Evolutionary conservation across 257 asterid species (phyloP).

Genomic region (Cordia subcordata): DNA sequence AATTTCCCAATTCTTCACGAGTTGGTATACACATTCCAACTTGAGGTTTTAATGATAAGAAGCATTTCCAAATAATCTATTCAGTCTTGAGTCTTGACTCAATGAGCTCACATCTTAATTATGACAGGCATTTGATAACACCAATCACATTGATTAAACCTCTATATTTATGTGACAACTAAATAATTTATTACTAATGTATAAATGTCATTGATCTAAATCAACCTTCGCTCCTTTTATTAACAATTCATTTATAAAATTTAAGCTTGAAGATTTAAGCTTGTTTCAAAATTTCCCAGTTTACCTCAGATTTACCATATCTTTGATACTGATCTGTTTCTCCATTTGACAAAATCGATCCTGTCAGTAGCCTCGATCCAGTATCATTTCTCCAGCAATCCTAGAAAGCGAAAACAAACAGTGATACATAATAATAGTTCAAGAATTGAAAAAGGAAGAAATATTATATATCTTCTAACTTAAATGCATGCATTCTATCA

Average conservation of each 20-base stretch:
- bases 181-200: neutral
- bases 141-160: neutral
- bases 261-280: neutral
- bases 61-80: too few relatives aligned
- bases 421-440: neutral
- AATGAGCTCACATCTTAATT: too few relatives aligned
- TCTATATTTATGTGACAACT: neutral
- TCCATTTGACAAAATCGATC: neutral
- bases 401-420: neutral
- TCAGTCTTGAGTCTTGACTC: too few relatives aligned
- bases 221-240: neutral
- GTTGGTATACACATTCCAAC: too few relatives aligned
- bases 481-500: too few relatives aligned
- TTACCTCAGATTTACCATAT: slow-evolving; percentile 11
- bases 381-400: slow-evolving; percentile 3
- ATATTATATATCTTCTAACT: neutral
- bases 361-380: neutral
- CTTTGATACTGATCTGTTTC: slow-evolving; percentile 10
- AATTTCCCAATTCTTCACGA: too few relatives aligned
- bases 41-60: too few relatives aligned
- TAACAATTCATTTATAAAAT: neutral
- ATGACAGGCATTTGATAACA: too few relatives aligned
- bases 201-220: neutral
- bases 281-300: neutral
- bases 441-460: neutral